Percentiles rank a stretch among this genome's conserved stretches.
These are phyloP conservation scores for Aurantiochytrium sp. DNA, from an alignment of 108 stramenopile species.

Conservation along the genomic window DNA sequence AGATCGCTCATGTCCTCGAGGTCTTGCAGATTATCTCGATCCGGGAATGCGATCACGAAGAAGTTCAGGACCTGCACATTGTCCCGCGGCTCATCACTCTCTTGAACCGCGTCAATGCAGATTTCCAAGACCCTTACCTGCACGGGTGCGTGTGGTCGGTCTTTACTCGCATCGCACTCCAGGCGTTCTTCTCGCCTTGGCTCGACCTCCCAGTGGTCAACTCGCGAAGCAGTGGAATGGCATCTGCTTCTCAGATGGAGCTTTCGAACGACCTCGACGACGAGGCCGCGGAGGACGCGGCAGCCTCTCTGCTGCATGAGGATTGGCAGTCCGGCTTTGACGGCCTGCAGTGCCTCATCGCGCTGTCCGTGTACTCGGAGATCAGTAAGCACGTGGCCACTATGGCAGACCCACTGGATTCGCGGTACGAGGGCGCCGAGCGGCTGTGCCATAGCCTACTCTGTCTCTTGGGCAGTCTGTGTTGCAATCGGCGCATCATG, in stretches of 20 bases:
- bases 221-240: neutral
- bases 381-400: neutral
- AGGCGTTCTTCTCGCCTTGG: neutral
- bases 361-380: neutral
- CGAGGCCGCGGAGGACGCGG: neutral
- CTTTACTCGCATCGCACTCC: neutral
- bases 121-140: neutral
- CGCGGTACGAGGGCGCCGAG: neutral
- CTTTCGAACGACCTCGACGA: neutral
- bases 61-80: neutral
- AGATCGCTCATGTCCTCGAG: neutral
- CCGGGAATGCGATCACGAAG: neutral
- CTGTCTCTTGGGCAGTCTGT: neutral
- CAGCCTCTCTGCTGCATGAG: too few species aligned
- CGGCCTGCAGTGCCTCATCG: neutral
- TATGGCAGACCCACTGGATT: neutral
- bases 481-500: neutral
- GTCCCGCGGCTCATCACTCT: neutral
- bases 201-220: neutral
- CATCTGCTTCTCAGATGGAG: neutral
- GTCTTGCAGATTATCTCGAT: conserved; percentile 10
- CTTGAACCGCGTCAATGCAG: neutral
- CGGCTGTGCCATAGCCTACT: neutral
- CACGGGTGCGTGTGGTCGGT: neutral
- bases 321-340: neutral